phyloP scores from a whole-genome alignment of 2,329 filamentous ascomycete species.

The Neophaeococcomyces mojaviensis region DNA sequence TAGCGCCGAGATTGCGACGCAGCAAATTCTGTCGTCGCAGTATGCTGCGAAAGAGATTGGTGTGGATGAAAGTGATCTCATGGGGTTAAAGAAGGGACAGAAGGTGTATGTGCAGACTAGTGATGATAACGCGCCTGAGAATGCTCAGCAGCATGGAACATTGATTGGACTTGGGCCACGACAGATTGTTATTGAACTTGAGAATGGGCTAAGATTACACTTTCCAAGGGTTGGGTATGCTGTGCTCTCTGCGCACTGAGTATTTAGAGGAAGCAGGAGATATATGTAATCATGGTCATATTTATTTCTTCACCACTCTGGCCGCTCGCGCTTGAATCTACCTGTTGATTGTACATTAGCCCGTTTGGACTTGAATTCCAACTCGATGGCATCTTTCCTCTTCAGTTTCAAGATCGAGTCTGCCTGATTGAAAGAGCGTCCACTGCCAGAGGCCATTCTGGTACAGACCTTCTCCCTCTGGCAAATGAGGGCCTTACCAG shows the following conservation, averaged over 20 bases:
- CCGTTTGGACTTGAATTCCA: too few relatives aligned
- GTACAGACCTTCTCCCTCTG: too few relatives aligned
- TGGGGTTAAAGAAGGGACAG: constrained; percentile 7
- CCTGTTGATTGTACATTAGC: too few relatives aligned
- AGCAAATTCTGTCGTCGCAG: constrained; percentile 3
- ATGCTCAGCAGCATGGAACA: constrained; percentile 7
- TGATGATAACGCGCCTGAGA: constrained; percentile 12
- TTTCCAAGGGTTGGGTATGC: constrained; percentile 13
- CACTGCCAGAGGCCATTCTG: too few relatives aligned
- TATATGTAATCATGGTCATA: too few relatives aligned
- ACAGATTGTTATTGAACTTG: constrained; percentile 13
- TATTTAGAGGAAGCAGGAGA: too few relatives aligned
- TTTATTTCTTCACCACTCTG: too few relatives aligned
- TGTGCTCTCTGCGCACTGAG: constrained; percentile 1
- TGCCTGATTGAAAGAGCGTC: too few relatives aligned
- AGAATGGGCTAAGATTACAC: constrained; percentile 13
- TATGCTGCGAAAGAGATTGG: constrained; percentile 12
- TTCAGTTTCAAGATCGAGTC: too few relatives aligned
- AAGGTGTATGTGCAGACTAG: constrained; percentile 11
- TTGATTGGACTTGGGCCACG: constrained; percentile 10
- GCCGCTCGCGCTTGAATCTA: too few relatives aligned
- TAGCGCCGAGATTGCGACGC: constrained; percentile 4
- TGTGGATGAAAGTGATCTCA: constrained; percentile 10
- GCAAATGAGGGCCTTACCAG: too few relatives aligned
- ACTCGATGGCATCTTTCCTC: too few relatives aligned